Evolutionary conservation across 768 basidiomycete species (phyloP).

Genomic region (Lepiota venenata): DNA sequence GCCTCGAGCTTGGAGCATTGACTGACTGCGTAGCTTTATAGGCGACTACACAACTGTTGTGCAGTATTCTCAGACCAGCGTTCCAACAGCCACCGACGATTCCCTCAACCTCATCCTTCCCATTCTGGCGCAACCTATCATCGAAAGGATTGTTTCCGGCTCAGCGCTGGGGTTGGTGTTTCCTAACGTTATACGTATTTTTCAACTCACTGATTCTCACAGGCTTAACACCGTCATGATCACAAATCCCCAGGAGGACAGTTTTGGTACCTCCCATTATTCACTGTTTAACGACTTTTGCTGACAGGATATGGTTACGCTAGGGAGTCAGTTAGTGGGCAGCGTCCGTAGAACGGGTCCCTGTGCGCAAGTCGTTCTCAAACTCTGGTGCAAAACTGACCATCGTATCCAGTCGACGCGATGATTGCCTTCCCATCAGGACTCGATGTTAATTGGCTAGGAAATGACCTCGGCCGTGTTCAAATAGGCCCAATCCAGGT

Average conservation of each 20-base stretch:
- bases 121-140: conserved; percentile 68
- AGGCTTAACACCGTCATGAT: conserved; percentile 64
- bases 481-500: conserved; percentile 58
- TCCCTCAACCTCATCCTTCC: conserved; percentile 64
- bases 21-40: conserved; percentile 18
- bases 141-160: conserved; percentile 64
- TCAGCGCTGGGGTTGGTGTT: conserved; percentile 43
- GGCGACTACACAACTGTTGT: conserved; percentile 64
- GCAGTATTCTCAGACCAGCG: conserved; percentile 51
- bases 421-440: conserved; percentile 63
- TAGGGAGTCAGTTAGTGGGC: conserved; percentile 53
- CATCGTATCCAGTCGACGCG: conserved; percentile 50
- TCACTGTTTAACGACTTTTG: not conserved
- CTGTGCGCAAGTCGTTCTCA: conserved; percentile 39
- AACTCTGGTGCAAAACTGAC: not conserved
- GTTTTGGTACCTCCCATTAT: conserved; percentile 44
- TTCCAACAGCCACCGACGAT: conserved; percentile 59
- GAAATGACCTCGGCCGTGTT: conserved; percentile 53
- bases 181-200: not conserved
- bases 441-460: conserved; percentile 58
- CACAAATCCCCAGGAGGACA: conserved; percentile 48
- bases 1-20: not conserved
- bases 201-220: conserved; percentile 1
- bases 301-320: conserved; percentile 1
- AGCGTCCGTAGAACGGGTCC: conserved; percentile 69